Evolutionary conservation across 345 rosid species (phyloP).

Genomic region (Corymbia maculata): DNA sequence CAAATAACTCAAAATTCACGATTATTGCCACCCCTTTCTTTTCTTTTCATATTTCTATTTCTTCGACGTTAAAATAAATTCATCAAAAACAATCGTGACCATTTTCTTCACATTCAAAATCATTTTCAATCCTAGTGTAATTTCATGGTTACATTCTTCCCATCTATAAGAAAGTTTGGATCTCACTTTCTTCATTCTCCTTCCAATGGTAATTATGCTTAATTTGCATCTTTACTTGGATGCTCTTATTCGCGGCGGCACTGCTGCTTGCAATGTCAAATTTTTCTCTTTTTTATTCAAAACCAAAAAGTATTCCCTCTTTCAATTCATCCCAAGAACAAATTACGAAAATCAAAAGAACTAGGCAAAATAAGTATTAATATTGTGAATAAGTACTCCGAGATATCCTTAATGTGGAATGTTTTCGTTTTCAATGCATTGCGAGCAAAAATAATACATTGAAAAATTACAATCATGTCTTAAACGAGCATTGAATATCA

Average conservation of each 20-base stretch:
- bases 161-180: neutral
- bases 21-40: neutral
- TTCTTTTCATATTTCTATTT: too few species aligned
- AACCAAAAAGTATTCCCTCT: too few species aligned
- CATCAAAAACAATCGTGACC: neutral
- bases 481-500: too few species aligned
- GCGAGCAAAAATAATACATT: accelerated
- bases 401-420: neutral
- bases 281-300: too few species aligned
- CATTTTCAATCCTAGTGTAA: neutral
- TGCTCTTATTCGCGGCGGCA: neutral
- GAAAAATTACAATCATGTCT: neutral
- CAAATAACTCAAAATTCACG: neutral
- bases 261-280: neutral
- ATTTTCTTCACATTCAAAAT: neutral
- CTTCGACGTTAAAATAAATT: neutral
- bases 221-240: neutral
- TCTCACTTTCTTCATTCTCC: neutral
- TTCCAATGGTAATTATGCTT: neutral
- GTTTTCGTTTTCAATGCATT: accelerated
- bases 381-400: too few species aligned
- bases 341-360: too few species aligned
- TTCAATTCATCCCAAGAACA: too few species aligned
- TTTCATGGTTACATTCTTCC: neutral
- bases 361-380: neutral